phyloP scores from a whole-genome alignment of 73 alveolate genomes.

The Tetrahymena elliotti region DNA sequence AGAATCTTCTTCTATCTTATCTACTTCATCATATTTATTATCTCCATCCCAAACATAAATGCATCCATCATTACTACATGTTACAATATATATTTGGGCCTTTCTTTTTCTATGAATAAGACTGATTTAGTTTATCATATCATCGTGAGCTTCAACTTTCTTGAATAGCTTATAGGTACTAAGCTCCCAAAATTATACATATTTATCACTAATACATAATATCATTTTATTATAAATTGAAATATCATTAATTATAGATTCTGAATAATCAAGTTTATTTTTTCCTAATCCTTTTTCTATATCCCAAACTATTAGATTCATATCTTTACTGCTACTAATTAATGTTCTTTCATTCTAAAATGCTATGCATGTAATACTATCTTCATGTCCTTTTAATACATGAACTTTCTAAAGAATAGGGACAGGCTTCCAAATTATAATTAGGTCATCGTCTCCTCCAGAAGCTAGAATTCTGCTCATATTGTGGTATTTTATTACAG shows the following conservation, averaged over 20 bases:
- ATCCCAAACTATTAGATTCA: neutral
- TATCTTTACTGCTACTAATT: neutral
- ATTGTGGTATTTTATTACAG: neutral
- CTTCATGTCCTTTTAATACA: neutral
- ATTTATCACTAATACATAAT: neutral
- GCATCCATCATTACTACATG: neutral
- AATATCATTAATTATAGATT: neutral
- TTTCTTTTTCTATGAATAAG: neutral
- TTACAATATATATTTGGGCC: neutral
- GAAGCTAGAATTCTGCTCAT: neutral
- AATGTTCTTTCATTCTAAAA: neutral
- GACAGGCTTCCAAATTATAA: neutral
- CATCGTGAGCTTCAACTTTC: neutral
- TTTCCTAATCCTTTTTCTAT: neutral
- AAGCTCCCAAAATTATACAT: neutral
- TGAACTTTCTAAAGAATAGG: neutral
- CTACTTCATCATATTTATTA: neutral
- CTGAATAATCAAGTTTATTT: neutral
- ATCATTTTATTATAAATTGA: neutral
- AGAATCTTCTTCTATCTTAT: neutral
- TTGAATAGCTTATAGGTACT: neutral
- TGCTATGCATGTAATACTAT: neutral
- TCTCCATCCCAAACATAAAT: neutral
- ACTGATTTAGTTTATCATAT: neutral
- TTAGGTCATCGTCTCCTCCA: neutral